Conservation (phyloP, 2,329 filamentous ascomycete genomes). For the Diaporthe longicolla region DNA sequence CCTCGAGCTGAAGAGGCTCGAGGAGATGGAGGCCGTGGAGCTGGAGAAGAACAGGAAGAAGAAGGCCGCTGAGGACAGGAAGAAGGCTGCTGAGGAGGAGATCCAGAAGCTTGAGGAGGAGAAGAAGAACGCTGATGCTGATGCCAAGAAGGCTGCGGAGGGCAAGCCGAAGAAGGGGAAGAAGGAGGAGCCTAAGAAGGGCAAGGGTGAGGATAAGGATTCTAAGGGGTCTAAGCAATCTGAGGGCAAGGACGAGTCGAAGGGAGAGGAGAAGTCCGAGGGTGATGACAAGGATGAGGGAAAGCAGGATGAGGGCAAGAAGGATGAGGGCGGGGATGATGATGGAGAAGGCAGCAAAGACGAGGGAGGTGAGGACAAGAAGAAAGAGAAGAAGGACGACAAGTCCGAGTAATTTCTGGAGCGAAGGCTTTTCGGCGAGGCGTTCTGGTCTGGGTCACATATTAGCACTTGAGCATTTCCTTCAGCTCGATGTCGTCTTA, state of each 20-base stretch:
- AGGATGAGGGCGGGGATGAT: slow-evolving; percentile 36
- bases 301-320: slow-evolving; percentile 35
- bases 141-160: slow-evolving; percentile 43
- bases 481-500: not conserved
- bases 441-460: slow-evolving; percentile 19
- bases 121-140: slow-evolving; percentile 47
- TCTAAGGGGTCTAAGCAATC: not conserved
- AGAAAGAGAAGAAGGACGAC: slow-evolving; percentile 40
- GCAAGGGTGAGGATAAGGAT: slow-evolving; percentile 31
- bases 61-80: slow-evolving; percentile 58
- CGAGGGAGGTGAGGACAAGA: slow-evolving; percentile 21
- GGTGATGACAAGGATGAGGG: slow-evolving; percentile 2
- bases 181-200: slow-evolving; percentile 43
- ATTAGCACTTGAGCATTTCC: slow-evolving; percentile 32
- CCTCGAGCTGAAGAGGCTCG: slow-evolving; percentile 60
- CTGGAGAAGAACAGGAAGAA: slow-evolving; percentile 54
- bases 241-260: slow-evolving; percentile 22
- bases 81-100: slow-evolving; percentile 46
- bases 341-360: slow-evolving; percentile 39
- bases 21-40: slow-evolving; percentile 60
- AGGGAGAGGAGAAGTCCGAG: slow-evolving; percentile 31
- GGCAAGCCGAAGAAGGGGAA: slow-evolving; percentile 39
- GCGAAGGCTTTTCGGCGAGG: slow-evolving; percentile 18
- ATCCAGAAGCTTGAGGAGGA: slow-evolving; percentile 54
- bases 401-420: slow-evolving; percentile 29